A percentile compares a stretch with the other conserved stretches of the same genome.
Conservation (phyloP, 2,329 filamentous ascomycete genomes). For the Kalmusia sp. region DNA sequence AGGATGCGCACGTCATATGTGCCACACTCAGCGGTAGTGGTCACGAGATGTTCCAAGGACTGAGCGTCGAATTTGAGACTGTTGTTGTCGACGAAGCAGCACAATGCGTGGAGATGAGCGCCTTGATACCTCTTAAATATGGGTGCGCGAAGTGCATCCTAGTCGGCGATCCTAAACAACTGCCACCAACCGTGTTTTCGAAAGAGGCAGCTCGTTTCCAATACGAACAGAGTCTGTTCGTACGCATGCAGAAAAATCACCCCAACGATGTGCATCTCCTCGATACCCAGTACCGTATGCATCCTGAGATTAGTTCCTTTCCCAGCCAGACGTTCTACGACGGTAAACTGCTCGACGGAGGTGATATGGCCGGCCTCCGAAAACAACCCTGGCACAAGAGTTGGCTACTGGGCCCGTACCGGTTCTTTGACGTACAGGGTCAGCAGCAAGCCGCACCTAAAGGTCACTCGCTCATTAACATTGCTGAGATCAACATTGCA, state of each 20-base stretch:
- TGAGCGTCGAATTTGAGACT: slow-evolving; percentile 97
- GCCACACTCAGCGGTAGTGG: slow-evolving; percentile 94
- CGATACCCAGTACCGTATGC: slow-evolving; percentile 99
- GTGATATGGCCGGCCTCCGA: slow-evolving; percentile 79
- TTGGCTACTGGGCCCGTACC: slow-evolving; percentile 84
- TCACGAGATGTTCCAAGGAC: slow-evolving; percentile 94
- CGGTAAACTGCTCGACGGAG: slow-evolving; percentile 81
- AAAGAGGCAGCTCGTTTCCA: slow-evolving; percentile 90
- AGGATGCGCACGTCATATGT: slow-evolving; percentile 90
- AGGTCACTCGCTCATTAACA: slow-evolving; percentile 90
- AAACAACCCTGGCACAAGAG: slow-evolving; percentile 85
- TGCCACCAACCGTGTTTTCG: slow-evolving; percentile 94
- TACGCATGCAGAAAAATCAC: slow-evolving; percentile 95
- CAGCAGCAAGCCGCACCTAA: slow-evolving; percentile 80
- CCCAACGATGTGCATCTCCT: slow-evolving; percentile 88
- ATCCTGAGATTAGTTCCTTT: slow-evolving; percentile 92
- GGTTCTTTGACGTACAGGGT: slow-evolving; percentile 96
- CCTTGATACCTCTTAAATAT: slow-evolving; percentile 95
- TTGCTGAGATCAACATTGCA: slow-evolving; percentile 84
- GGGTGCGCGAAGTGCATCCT: slow-evolving; percentile 96
- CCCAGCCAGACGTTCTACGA: slow-evolving; percentile 95
- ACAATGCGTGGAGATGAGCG: slow-evolving; percentile 96
- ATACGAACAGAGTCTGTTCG: slow-evolving; percentile 97
- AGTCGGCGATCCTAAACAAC: slow-evolving; percentile 95
- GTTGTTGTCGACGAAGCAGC: slow-evolving; percentile 98